A percentile compares a stretch with the other conserved stretches of the same genome.
Conservation (phyloP, 2,329 filamentous ascomycete species). For the Colletotrichum abscissum region DNA sequence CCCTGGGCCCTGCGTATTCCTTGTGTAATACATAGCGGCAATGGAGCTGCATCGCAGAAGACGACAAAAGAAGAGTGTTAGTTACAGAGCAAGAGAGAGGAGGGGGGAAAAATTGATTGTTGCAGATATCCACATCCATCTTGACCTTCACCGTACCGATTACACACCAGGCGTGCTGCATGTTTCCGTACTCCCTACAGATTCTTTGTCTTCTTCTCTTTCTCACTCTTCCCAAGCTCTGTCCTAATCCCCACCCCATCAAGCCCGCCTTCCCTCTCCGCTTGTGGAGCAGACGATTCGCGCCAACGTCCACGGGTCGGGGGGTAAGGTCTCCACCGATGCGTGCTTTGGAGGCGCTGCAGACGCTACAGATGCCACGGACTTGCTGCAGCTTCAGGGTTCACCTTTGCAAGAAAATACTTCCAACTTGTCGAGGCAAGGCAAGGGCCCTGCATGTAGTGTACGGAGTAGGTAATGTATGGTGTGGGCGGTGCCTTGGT, state of each 20-base stretch:
- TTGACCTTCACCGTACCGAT: background rate
- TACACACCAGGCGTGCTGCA: background rate
- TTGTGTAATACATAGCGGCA: background rate
- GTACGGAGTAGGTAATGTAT: too few relatives aligned
- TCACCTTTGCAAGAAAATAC: constrained; percentile 13
- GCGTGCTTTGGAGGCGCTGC: constrained; percentile 24
- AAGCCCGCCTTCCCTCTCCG: constrained; percentile 25
- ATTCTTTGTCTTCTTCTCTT: background rate
- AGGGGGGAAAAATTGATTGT: background rate
- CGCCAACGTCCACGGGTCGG: constrained; percentile 25
- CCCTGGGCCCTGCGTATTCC: constrained; percentile 1
- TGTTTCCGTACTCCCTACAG: background rate
- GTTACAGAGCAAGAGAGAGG: background rate
- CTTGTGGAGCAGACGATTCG: constrained; percentile 33
- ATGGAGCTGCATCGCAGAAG: background rate
- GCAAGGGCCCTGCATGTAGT: constrained; percentile 26
- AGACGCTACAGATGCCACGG: constrained; percentile 14
- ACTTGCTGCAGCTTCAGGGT: constrained; percentile 26
- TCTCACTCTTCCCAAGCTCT: background rate
- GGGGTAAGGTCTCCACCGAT: constrained; percentile 18
- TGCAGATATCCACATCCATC: background rate
- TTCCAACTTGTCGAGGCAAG: constrained; percentile 13
- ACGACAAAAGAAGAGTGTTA: background rate
- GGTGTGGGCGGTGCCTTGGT: background rate
- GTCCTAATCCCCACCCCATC: constrained; percentile 13